A percentile compares a stretch with the other conserved stretches of the same genome.
These are phyloP conservation scores for Trichoderma simmonsii DNA, from an alignment of 2,329 filamentous ascomycete genomes.

Conservation along the genomic window DNA sequence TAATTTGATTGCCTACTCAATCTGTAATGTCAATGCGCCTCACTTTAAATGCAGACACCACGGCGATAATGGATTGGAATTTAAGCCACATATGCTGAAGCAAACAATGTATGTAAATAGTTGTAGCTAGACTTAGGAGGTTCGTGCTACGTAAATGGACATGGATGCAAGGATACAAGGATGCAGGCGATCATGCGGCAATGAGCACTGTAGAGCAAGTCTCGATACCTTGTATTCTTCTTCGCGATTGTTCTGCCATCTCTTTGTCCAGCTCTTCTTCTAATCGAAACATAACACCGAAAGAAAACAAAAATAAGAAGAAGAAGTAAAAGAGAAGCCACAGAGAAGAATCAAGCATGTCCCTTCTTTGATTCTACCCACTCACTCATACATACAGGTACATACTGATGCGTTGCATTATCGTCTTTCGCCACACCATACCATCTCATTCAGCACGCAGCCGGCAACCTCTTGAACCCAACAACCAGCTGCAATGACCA, in stretches of 20 bases:
- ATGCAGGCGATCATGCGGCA: background rate
- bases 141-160: background rate
- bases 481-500: background rate
- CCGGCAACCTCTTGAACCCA: background rate
- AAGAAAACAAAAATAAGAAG: no score
- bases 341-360: background rate
- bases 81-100: background rate
- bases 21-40: background rate
- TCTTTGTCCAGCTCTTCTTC: background rate
- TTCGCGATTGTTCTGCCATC: background rate
- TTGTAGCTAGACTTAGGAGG: background rate
- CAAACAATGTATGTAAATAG: background rate
- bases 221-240: background rate
- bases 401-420: background rate
- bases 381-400: background rate
- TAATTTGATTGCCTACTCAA: background rate
- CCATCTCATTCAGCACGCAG: background rate
- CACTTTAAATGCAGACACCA: background rate
- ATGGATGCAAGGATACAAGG: background rate
- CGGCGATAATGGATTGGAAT: background rate
- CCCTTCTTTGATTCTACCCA: background rate
- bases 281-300: no score
- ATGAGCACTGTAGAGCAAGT: background rate
- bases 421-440: background rate
- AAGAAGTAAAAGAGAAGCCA: background rate